These are phyloP conservation scores for Anethum foeniculum DNA, from an alignment of 140 eudicot genomes.

Conservation along the genomic window DNA sequence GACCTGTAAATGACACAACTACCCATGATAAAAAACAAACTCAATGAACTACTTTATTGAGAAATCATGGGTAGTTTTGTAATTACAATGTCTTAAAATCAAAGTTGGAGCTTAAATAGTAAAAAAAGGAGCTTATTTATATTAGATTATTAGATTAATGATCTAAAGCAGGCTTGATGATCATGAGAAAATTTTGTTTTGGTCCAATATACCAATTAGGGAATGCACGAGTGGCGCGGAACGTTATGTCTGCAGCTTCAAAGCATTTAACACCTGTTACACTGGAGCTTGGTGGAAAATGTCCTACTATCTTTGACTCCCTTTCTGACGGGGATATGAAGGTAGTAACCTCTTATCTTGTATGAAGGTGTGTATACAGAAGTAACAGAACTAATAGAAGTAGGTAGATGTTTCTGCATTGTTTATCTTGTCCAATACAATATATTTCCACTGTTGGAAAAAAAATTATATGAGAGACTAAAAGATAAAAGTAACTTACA, in stretches of 20 bases:
- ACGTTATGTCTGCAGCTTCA: conserved; percentile 83
- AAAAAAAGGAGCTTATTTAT: no score
- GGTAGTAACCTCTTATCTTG: conserved; percentile 28
- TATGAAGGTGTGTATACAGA: neutral
- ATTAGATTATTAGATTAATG: neutral
- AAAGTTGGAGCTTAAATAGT: no score
- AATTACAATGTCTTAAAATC: no score
- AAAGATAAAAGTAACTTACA: neutral
- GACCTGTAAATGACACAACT: no score
- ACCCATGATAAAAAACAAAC: no score
- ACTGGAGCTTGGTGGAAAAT: conserved; percentile 89
- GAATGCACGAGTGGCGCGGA: conserved; percentile 55
- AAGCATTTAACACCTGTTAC: conserved; percentile 81
- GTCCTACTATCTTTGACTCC: conserved; percentile 64
- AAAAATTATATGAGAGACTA: neutral
- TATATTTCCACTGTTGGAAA: neutral
- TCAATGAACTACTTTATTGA: no score
- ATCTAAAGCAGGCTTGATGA: neutral
- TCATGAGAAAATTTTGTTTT: neutral
- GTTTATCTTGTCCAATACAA: neutral
- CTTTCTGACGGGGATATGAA: conserved; percentile 21
- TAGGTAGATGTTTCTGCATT: neutral
- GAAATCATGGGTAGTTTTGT: no score
- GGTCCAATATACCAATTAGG: conserved; percentile 27
- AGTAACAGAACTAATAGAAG: neutral